phyloP scores from a whole-genome alignment of 2,329 filamentous ascomycete genomes.

The Talaromyces sp. region DNA sequence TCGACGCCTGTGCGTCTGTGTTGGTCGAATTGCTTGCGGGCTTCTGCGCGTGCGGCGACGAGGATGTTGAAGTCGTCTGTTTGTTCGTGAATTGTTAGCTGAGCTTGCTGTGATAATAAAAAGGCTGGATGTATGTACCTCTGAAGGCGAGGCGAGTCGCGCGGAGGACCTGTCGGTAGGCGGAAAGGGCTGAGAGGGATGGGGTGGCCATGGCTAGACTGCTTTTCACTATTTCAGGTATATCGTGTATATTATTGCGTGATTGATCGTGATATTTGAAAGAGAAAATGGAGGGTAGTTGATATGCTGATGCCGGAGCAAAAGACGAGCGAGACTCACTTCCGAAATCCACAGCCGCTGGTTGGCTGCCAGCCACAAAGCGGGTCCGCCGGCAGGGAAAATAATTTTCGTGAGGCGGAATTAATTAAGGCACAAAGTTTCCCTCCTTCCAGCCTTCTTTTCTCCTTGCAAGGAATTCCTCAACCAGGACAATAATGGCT shows the following conservation, averaged over 20 bases:
- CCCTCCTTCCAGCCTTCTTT: constrained; percentile 4
- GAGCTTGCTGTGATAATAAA: background rate
- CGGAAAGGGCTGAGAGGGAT: constrained; percentile 57
- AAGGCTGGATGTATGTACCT: constrained; percentile 47
- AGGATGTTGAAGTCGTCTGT: constrained; percentile 67
- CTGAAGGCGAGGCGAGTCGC: constrained; percentile 77
- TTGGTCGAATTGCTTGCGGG: constrained; percentile 66
- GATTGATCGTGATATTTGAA: background rate
- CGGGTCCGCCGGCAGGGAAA: constrained; percentile 19
- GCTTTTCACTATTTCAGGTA: too few species aligned
- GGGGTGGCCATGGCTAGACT: constrained; percentile 26
- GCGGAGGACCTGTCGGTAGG: constrained; percentile 77
- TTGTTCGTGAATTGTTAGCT: background rate
- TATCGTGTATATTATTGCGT: background rate
- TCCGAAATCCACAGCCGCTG: constrained; percentile 20
- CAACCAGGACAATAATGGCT: constrained; percentile 11
- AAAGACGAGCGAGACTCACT: background rate
- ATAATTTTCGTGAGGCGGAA: constrained; percentile 18
- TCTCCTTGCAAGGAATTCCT: background rate
- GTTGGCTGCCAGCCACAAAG: constrained; percentile 18
- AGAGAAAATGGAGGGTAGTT: background rate
- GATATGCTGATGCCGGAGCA: background rate
- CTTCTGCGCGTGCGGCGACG: constrained; percentile 64
- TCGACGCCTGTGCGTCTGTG: constrained; percentile 59
- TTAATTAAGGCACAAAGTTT: background rate